Percentiles rank a stretch among this genome's conserved stretches.
Evolutionary conservation across 2,329 filamentous ascomycete species (phyloP).

Genomic region (Aspergillus pseudoterreus): DNA sequence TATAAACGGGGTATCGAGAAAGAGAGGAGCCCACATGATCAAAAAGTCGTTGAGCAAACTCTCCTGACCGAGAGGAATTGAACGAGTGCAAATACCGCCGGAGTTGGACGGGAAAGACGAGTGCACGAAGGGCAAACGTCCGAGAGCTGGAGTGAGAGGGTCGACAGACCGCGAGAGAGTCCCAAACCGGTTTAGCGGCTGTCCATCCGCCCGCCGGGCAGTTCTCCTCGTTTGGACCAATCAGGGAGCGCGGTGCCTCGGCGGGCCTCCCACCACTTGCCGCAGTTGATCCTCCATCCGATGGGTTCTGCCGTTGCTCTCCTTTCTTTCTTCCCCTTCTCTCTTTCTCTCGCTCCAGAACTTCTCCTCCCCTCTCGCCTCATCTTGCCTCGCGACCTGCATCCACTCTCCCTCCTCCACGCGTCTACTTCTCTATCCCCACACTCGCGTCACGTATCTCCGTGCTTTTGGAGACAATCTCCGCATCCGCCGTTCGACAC

Average conservation of each 20-base stretch:
- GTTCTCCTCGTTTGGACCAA: slow-evolving; percentile 38
- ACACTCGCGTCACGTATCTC: slow-evolving; percentile 3
- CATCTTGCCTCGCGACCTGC: slow-evolving; percentile 5
- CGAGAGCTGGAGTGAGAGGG: background rate
- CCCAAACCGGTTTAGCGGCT: slow-evolving; percentile 30
- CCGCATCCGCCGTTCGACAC: slow-evolving; percentile 9
- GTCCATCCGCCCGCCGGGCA: slow-evolving; percentile 14
- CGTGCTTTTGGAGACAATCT: slow-evolving; percentile 11
- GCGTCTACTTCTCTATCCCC: slow-evolving; percentile 2
- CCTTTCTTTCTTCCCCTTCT: slow-evolving; percentile 24
- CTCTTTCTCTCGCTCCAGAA: slow-evolving; percentile 7
- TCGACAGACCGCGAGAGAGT: background rate
- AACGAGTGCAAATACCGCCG: slow-evolving; percentile 65
- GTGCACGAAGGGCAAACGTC: background rate
- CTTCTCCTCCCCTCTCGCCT: slow-evolving; percentile 9
- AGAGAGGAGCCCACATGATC: background rate
- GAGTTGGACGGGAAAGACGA: slow-evolving; percentile 25
- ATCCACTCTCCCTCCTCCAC: slow-evolving; percentile 5
- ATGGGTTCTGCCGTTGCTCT: slow-evolving; percentile 26
- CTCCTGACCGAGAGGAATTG: slow-evolving; percentile 46
- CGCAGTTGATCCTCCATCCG: slow-evolving; percentile 25
- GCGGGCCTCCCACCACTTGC: slow-evolving; percentile 32
- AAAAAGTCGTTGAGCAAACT: slow-evolving; percentile 24
- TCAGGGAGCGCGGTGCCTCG: slow-evolving; percentile 24
- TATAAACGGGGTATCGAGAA: background rate